Conservation (phyloP, 2,329 filamentous ascomycete species). For the Colletotrichum plurivorum region DNA sequence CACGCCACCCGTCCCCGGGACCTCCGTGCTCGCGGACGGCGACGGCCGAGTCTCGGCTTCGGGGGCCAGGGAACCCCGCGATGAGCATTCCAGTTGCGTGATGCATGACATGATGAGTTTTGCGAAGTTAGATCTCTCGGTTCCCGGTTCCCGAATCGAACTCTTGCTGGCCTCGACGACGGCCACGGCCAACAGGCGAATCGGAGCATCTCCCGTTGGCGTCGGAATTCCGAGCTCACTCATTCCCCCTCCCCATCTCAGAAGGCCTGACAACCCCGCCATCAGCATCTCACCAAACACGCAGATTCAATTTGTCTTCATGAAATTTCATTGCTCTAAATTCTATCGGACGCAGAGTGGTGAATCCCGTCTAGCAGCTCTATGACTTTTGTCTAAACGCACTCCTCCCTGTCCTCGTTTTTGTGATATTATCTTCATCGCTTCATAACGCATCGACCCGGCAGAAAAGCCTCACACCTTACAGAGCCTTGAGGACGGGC, state of each 20-base stretch:
- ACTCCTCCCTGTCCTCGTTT: slow-evolving; percentile 8
- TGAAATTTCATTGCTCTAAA: slow-evolving; percentile 26
- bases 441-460: slow-evolving; percentile 7
- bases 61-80: too few species aligned
- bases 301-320: neutral
- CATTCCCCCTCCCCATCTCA: neutral
- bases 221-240: slow-evolving; percentile 10
- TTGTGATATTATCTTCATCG: slow-evolving; percentile 3
- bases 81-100: too few species aligned
- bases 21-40: too few species aligned
- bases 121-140: too few species aligned
- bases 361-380: slow-evolving; percentile 13
- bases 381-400: slow-evolving; percentile 25
- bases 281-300: neutral
- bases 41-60: too few species aligned
- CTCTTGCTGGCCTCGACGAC: too few species aligned
- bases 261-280: neutral
- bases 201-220: slow-evolving; percentile 5
- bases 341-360: slow-evolving; percentile 11
- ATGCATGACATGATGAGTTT: too few species aligned
- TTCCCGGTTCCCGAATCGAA: too few species aligned
- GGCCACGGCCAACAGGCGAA: neutral
- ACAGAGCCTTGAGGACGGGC: slow-evolving; percentile 69
- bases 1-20: too few species aligned
- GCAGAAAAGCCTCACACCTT: slow-evolving; percentile 12